phyloP scores from a whole-genome alignment of 1,284 basidiomycete genomes.

The Athelia psychrophila region DNA sequence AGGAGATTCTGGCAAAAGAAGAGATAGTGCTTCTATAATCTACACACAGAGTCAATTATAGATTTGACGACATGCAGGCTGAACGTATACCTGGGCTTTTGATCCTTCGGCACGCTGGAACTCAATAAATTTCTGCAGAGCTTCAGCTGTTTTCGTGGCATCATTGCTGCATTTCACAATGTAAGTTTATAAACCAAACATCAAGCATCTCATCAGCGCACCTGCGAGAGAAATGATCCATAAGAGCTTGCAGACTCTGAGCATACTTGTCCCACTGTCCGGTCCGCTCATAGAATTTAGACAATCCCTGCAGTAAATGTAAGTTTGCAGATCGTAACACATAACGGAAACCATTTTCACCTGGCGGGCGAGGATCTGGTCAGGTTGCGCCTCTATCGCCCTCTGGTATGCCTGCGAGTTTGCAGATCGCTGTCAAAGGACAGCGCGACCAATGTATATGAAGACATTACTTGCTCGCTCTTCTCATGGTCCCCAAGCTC shows the following conservation, averaged over 20 bases:
- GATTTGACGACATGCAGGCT: constrained; percentile 1
- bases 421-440: not conserved
- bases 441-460: constrained; percentile 6
- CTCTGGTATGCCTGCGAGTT: constrained; percentile 66
- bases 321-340: no score
- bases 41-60: constrained; percentile 25
- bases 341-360: constrained; percentile 38
- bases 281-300: constrained; percentile 69
- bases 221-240: not conserved
- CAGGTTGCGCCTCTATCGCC: constrained; percentile 64
- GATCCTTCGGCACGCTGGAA: constrained; percentile 61
- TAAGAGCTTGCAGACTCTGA: constrained; percentile 41
- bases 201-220: not conserved
- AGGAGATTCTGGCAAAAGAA: constrained; percentile 76
- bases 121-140: constrained; percentile 75
- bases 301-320: constrained; percentile 51
- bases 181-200: constrained; percentile 4
- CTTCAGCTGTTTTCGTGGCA: constrained; percentile 75
- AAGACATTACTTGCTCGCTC: constrained; percentile 76
- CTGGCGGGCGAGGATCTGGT: constrained; percentile 77
- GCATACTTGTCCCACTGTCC: constrained; percentile 62
- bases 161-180: constrained; percentile 54
- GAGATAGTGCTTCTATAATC: constrained; percentile 66
- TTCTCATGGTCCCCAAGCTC: constrained; percentile 69
- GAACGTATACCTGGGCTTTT: constrained; percentile 46